Evolutionary conservation across 345 rosid species (phyloP).

Genomic region (Salix purpurea): DNA sequence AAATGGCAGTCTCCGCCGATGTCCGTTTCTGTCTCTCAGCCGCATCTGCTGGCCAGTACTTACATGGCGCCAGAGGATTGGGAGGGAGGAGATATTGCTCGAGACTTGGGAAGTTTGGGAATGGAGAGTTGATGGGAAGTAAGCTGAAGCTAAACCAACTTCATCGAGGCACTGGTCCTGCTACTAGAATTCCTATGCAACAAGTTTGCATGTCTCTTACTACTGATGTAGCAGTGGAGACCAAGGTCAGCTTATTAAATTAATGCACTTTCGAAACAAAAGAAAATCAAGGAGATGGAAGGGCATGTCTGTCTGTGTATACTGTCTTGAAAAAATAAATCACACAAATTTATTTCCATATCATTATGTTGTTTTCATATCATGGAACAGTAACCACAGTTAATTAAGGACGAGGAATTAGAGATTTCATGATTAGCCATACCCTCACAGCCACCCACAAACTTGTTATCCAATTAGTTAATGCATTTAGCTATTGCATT

Average conservation of each 20-base stretch:
- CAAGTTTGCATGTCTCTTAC: constrained; percentile 52
- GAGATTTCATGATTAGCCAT: too few relatives aligned
- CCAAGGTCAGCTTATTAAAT: constrained; percentile 36
- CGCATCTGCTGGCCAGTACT: constrained; percentile 41
- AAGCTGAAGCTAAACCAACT: constrained; percentile 37
- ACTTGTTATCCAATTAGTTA: too few relatives aligned
- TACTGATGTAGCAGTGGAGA: constrained; percentile 35
- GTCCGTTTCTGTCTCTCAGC: constrained; percentile 57
- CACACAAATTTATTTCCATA: too few relatives aligned
- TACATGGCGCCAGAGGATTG: constrained; percentile 28
- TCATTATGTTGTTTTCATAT: too few relatives aligned
- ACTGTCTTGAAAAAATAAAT: too few relatives aligned
- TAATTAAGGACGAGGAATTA: too few relatives aligned
- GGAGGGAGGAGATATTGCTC: constrained; percentile 27
- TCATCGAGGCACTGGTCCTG: background rate
- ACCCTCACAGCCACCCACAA: too few relatives aligned
- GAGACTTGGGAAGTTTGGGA: constrained; percentile 40
- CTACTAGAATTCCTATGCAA: constrained; percentile 6
- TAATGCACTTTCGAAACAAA: too few relatives aligned
- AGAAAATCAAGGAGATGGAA: too few relatives aligned
- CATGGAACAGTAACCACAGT: too few relatives aligned
- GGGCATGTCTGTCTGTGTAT: too few relatives aligned
- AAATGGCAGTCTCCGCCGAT: constrained; percentile 60
- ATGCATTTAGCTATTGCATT: too few relatives aligned
- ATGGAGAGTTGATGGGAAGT: constrained; percentile 75